Evolutionary conservation across 2,329 filamentous ascomycete species (phyloP), one percentile per base, ranked within the genome.

Genomic region (Periglandula ipomoeae): DNA sequence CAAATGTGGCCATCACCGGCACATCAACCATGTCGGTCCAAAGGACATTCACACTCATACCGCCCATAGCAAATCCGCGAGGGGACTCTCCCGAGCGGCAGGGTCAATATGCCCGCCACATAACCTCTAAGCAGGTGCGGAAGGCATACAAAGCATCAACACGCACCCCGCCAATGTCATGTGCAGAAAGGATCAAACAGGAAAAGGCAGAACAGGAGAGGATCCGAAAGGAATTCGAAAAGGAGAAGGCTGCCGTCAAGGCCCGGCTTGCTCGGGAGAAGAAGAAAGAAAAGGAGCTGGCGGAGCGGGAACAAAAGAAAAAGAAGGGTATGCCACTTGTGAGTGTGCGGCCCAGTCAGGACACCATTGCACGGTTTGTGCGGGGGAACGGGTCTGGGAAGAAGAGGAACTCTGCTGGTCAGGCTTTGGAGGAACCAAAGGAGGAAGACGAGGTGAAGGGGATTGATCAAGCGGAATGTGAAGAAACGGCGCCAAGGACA

Each of bases 301-400:
- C 68, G 7, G 72, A 74, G 50, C 66, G 63, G 40, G 70, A 74
- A n/a, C 70, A 67, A 46, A 77, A 72, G 63, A 75, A 65, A 56
- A 73, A 67, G 52, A 72, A 68, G 47, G 75, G 78, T 0, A 49
- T 78, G 50, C 79, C 79, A 13, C 62, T 80, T 4, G 68, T 76
- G n/a, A 68, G 67, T 11, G 74, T 78, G 4, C 68, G 72, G 32
- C 73, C 78, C 0, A 81, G 78, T 30, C 79, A 82, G 58, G 73
- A 73, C 38, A 78, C 73, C 0, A 78, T 83, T 52, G 67, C 76
- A 17, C 59, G 70, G 32, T 82, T 82, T 50, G 62, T 78, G 7
- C 63, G 66, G 32, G 63, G 66, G 0, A 61, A 65, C n/a, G 61
- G 60, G 1, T 54, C 55, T 3, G 49, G 50, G 1, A 65, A 55